Conservation (phyloP, 371 early-diverging fungal species). For the Neoconidiobolus thromboides region DNA sequence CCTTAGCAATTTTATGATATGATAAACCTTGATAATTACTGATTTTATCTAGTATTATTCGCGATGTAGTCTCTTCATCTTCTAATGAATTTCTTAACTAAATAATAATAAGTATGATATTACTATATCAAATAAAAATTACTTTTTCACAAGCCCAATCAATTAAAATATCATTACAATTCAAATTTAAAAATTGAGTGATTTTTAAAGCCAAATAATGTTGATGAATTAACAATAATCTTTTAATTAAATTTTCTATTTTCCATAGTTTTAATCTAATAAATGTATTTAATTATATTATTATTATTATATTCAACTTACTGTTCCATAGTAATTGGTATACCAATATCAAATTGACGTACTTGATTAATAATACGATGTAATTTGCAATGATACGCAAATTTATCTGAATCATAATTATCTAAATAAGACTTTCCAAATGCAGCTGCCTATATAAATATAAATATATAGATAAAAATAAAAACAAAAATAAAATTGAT, state of each 20-base stretch:
- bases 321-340: conserved; percentile 78
- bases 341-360: conserved; percentile 60
- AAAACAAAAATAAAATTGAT: background rate
- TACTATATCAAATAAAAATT: background rate
- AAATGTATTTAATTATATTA: background rate
- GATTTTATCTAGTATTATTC: conserved; percentile 59
- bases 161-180: conserved; percentile 62
- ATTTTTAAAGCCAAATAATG: conserved; percentile 72
- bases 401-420: conserved; percentile 57
- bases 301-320: conserved; percentile 15
- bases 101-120: background rate
- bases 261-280: conserved; percentile 52
- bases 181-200: conserved; percentile 60
- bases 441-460: conserved; percentile 52
- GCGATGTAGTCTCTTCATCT: conserved; percentile 68
- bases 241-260: conserved; percentile 56
- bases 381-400: conserved; percentile 71
- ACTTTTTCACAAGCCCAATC: conserved; percentile 94
- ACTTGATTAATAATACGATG: conserved; percentile 81
- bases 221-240: conserved; percentile 61
- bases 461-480: too few relatives aligned
- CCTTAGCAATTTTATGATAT: conserved; percentile 82
- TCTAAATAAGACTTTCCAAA: conserved; percentile 88
- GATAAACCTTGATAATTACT: conserved; percentile 50
- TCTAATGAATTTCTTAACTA: conserved; percentile 62